Conservation (phyloP, 306 rosid genomes). For the Potentilla sterilis region DNA sequence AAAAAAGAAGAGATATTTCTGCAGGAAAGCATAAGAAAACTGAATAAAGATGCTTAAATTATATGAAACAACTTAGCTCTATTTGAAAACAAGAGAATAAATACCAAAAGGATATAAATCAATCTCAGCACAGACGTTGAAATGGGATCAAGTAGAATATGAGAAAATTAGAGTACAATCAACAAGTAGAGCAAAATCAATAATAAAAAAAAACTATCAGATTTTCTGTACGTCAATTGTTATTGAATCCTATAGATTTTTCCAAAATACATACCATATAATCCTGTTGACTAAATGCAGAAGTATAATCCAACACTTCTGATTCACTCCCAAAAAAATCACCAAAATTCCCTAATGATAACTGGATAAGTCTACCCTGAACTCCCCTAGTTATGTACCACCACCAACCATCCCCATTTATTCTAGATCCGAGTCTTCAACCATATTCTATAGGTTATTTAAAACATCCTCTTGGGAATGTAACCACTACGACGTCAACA, state of each 20-base stretch:
- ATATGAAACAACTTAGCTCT: background rate
- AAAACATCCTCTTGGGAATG: background rate
- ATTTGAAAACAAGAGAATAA: background rate
- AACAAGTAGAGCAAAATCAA: no score
- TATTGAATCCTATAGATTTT: background rate
- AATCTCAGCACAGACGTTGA: background rate
- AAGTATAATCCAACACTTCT: background rate
- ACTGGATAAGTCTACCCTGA: background rate
- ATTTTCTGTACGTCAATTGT: background rate
- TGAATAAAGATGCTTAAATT: background rate
- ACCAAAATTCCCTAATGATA: background rate
- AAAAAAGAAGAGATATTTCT: background rate
- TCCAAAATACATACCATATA: background rate
- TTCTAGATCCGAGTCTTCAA: background rate
- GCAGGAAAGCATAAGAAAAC: background rate
- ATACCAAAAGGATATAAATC: conserved; percentile 4
- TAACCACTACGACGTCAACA: background rate
- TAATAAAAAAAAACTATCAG: background rate
- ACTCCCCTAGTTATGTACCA: background rate
- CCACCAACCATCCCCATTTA: background rate
- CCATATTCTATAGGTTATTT: background rate
- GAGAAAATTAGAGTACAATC: background rate
- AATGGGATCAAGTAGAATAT: background rate
- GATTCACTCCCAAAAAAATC: background rate
- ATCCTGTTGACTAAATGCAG: background rate